Conservation (phyloP, 176 grass and related monocot species). For the Bromus sterilis region DNA sequence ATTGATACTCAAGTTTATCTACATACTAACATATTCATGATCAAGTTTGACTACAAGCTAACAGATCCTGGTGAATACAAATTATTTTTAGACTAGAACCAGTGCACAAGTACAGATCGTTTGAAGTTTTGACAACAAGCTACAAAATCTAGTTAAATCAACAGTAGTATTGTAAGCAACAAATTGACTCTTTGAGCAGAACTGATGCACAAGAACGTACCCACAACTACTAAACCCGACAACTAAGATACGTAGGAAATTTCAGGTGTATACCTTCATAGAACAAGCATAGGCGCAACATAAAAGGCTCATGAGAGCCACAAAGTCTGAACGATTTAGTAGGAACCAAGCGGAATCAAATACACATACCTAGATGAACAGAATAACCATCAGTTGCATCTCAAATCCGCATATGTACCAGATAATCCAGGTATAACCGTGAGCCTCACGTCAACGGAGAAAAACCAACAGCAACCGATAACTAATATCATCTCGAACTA, state of each 20-base stretch:
- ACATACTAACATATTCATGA: neutral
- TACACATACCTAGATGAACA: neutral
- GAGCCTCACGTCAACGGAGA: neutral
- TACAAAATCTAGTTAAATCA: neutral
- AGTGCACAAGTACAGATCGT: neutral
- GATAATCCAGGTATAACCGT: neutral
- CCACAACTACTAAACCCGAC: neutral
- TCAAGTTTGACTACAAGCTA: neutral
- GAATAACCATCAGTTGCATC: neutral
- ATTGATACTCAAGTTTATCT: neutral
- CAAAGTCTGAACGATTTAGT: neutral
- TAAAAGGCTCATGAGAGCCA: neutral
- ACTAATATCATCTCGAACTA: neutral
- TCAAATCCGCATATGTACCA: neutral
- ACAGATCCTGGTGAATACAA: neutral
- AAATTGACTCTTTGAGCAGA: neutral
- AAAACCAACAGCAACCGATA: neutral
- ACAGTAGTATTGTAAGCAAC: neutral
- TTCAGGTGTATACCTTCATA: neutral
- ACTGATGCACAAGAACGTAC: neutral
- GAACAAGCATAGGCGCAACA: neutral
- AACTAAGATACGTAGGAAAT: neutral
- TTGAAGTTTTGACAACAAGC: neutral
- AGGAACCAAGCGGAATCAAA: neutral
- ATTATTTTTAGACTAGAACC: neutral